Percentiles rank a stretch among this genome's conserved stretches.
phyloP scores from a whole-genome alignment of 129 eudicot species.

The Chrysanthemum seticuspe region DNA sequence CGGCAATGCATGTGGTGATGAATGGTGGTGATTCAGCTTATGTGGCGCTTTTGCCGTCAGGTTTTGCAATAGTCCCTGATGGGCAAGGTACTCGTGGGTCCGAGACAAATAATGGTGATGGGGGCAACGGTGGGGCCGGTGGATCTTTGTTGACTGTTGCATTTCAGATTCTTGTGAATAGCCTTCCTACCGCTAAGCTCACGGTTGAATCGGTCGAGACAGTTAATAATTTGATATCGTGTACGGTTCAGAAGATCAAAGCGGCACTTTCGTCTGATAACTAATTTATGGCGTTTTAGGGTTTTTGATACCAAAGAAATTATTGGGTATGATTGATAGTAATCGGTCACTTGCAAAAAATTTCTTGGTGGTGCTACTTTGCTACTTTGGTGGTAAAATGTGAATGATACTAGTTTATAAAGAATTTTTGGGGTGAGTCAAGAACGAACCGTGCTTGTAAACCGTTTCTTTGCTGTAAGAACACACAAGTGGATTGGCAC shows the following conservation, averaged over 20 bases:
- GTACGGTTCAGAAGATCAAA: conserved; percentile 93
- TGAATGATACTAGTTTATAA: conserved; percentile 25
- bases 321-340: conserved; percentile 32
- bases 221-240: conserved; percentile 85
- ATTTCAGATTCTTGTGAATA: conserved; percentile 88
- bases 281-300: conserved; percentile 31
- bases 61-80: conserved; percentile 83
- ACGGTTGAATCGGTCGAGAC: conserved; percentile 97
- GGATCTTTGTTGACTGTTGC: conserved; percentile 92
- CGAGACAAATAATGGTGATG: conserved; percentile 32
- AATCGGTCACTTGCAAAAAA: conserved; percentile 26
- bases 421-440: conserved; percentile 75
- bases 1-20: conserved; percentile 98
- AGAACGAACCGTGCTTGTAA: conserved; percentile 91
- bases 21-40: conserved; percentile 97
- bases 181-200: conserved; percentile 91
- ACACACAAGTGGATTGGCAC: background rate
- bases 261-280: conserved; percentile 76
- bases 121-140: conserved; percentile 29
- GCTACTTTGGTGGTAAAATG: conserved; percentile 21
- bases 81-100: conserved; percentile 57
- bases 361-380: conserved; percentile 2
- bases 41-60: conserved; percentile 91
- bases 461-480: conserved; percentile 50
- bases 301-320: conserved; percentile 19